Conservation (phyloP, 2,329 filamentous ascomycete genomes). For the Fusarium udum region DNA sequence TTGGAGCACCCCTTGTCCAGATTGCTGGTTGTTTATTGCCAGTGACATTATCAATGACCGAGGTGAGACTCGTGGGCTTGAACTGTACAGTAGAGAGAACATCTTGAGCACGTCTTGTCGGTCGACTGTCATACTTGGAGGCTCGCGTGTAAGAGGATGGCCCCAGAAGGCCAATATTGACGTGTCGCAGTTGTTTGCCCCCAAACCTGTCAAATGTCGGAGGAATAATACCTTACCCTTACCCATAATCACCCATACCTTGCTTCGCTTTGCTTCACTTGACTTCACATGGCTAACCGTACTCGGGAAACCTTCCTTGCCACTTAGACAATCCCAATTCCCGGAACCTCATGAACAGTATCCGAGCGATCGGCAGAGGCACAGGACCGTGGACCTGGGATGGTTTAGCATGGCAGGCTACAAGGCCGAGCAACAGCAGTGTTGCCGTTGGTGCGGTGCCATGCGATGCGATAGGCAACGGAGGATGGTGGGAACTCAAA, state of each 20-base stretch:
- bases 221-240: constrained; percentile 13
- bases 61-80: not conserved
- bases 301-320: constrained; percentile 28
- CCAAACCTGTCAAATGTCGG: constrained; percentile 35
- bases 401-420: not conserved
- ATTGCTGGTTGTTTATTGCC: constrained; percentile 7
- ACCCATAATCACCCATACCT: not conserved
- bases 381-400: constrained; percentile 38
- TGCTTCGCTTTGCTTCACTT: not conserved
- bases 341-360: constrained; percentile 33
- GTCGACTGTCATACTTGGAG: not conserved
- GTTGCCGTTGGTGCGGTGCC: not conserved
- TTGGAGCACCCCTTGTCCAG: constrained; percentile 28
- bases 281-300: constrained; percentile 1
- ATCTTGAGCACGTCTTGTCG: not conserved
- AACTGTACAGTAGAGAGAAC: not conserved
- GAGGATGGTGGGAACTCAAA: constrained; percentile 30
- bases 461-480: not conserved
- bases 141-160: constrained; percentile 21
- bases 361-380: constrained; percentile 42
- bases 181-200: constrained; percentile 20
- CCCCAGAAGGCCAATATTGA: constrained; percentile 13
- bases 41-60: constrained; percentile 3
- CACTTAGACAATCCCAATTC: constrained; percentile 24
- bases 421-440: not conserved